A percentile compares a stretch with the other conserved stretches of the same genome.
phyloP scores from a whole-genome alignment of 129 eudicot species.

The Gnaphalium uliginosum region DNA sequence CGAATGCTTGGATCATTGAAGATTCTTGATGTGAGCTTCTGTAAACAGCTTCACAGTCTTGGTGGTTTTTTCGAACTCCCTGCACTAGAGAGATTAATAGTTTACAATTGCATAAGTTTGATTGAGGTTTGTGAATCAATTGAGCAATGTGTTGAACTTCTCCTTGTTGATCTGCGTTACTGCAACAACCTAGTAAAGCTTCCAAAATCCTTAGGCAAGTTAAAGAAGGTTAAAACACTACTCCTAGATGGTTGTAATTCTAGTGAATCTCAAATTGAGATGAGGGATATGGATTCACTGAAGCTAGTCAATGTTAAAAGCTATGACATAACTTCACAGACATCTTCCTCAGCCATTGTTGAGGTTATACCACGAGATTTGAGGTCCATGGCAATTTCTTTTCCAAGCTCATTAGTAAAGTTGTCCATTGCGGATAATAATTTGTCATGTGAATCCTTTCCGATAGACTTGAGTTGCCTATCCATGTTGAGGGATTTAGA shows the following conservation, averaged over 20 bases:
- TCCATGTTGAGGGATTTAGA: background rate
- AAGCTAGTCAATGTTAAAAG: background rate
- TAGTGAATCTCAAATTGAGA: background rate
- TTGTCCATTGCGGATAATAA: background rate
- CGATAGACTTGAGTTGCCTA: background rate
- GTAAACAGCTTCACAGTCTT: background rate
- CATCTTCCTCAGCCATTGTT: background rate
- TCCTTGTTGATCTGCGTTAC: constrained; percentile 20
- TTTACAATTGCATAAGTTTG: background rate
- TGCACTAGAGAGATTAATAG: background rate
- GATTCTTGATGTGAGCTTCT: background rate
- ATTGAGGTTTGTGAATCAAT: background rate
- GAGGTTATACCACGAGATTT: background rate
- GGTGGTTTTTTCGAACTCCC: background rate
- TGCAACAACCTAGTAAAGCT: constrained; percentile 25
- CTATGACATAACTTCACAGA: background rate
- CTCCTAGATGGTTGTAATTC: background rate
- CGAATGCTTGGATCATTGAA: background rate
- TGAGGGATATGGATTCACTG: background rate
- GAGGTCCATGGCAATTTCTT: background rate
- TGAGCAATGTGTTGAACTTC: constrained; percentile 13
- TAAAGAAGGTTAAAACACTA: constrained; percentile 27
- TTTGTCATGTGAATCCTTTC: background rate
- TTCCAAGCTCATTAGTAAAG: constrained; percentile 7
- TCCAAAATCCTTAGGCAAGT: constrained; percentile 13